Evolutionary conservation across 73 alveolate genomes (phyloP).

Genomic region (Tetrahymena borealis): DNA sequence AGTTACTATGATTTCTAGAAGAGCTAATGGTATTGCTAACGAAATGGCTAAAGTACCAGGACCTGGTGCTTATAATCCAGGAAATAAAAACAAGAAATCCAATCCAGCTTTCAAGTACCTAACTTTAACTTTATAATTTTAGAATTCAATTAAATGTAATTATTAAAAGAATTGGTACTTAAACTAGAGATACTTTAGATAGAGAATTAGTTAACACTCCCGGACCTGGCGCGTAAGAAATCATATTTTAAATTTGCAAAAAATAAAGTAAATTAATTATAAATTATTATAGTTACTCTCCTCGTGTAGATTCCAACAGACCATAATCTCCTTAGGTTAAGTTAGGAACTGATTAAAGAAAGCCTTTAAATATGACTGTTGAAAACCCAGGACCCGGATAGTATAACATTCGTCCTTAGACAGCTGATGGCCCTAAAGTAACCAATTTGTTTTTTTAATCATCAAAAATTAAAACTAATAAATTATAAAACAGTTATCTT

Average conservation of each 20-base stretch:
- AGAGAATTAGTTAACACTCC: constrained; percentile 1
- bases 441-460: not conserved
- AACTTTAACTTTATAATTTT: no score
- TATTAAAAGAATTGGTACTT: not conserved
- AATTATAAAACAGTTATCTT: constrained; percentile 17
- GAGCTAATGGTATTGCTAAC: not conserved
- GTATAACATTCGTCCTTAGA: not conserved
- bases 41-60: not conserved
- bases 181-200: not conserved
- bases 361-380: not conserved
- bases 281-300: not conserved
- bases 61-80: not conserved
- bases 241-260: not conserved
- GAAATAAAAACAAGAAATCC: not conserved
- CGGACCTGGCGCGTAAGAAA: constrained; percentile 42
- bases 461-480: not conserved
- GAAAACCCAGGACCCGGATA: not conserved
- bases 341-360: not conserved
- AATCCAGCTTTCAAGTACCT: not conserved
- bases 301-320: not conserved
- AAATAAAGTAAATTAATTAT: not conserved
- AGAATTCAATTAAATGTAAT: no score
- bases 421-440: not conserved
- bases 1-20: not conserved
- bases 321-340: not conserved